Conservation (phyloP, 2,329 filamentous ascomycete species). For the Sclerotinia minor region DNA sequence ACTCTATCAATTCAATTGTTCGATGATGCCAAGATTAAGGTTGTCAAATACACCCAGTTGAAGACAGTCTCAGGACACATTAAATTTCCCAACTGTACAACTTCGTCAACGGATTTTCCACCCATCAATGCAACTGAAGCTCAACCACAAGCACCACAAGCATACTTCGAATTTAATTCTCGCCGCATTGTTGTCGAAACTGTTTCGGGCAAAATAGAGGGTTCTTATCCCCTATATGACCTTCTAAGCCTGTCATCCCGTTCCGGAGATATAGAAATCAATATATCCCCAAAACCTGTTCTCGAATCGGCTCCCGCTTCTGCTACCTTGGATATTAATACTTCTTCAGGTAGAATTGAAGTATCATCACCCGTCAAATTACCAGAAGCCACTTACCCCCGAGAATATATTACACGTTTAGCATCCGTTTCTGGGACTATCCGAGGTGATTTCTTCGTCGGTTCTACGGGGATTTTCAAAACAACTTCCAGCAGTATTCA, state of each 20-base stretch:
- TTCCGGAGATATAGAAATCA: conserved; percentile 35
- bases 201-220: conserved; percentile 36
- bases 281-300: conserved; percentile 32
- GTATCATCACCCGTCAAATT: conserved; percentile 29
- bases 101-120: neutral
- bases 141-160: neutral
- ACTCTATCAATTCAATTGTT: conserved; percentile 32
- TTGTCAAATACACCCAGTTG: conserved; percentile 31
- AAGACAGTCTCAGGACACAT: conserved; percentile 33
- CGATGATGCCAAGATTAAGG: conserved; percentile 36
- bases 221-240: conserved; percentile 38
- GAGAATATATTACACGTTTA: conserved; percentile 38
- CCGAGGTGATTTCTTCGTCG: conserved; percentile 36
- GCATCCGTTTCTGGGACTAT: conserved; percentile 36
- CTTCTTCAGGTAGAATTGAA: conserved; percentile 34
- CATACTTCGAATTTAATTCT: conserved; percentile 24
- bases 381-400: conserved; percentile 30
- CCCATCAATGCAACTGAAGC: conserved; percentile 25
- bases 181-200: conserved; percentile 37
- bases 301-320: conserved; percentile 32
- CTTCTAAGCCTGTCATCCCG: conserved; percentile 32
- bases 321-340: conserved; percentile 35
- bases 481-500: conserved; percentile 32
- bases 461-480: conserved; percentile 32
- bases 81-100: conserved; percentile 29